Base-by-base conservation (phyloP, 2,329 filamentous ascomycete species). In the Phyllosticta ampelicida region DNA sequence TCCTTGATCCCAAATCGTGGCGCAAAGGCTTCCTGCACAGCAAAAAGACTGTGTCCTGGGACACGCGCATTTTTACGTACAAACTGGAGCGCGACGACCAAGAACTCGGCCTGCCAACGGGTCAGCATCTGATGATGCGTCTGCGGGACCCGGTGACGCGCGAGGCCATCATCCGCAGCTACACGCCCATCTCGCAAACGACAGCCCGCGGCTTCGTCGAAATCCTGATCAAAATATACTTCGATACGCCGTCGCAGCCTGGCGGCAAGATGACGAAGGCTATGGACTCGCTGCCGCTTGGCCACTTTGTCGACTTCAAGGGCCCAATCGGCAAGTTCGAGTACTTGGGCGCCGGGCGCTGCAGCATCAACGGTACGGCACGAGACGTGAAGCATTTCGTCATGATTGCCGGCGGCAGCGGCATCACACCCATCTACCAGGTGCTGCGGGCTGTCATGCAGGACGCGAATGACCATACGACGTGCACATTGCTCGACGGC, bases 391-490 rank as follows among this genome's bases (percentile, higher is more conserved):
- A 79, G 55, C 80, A 79, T 11, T 89, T 96, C 70, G 77, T 87
- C 67, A 95, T 96, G 90, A 84, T 96, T 29, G 94, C 89, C 65
- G 91, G 81, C 13, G 91, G 91, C 5, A 89, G 83, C n/a, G 91
- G 91, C 0, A 87, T 96, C 66, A 96, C 91, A n/a, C 91, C 91
- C 0, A 88, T 96, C 62, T 94, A 86, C 68, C 88, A 94, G 67
- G 87, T 95, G 2, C 75, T 95, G 55, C 78, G 88, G 6, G 86
- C 88, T 0, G 81, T 95, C 0, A 80, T 90, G 70, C 77, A 80
- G 51, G 83, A 92, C 62, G 64, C 68, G 1, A 68, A 75, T 0
- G 88, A 92, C 66, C 63, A 70, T 9, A 94, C 88, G 0, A 74
- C 70, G 1, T 95, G 89, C 66, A 73, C 86, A 1, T 78, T 96